Evolutionary conservation across 2,329 filamentous ascomycete genomes (phyloP).

Genomic region (Colletotrichum liriopes): DNA sequence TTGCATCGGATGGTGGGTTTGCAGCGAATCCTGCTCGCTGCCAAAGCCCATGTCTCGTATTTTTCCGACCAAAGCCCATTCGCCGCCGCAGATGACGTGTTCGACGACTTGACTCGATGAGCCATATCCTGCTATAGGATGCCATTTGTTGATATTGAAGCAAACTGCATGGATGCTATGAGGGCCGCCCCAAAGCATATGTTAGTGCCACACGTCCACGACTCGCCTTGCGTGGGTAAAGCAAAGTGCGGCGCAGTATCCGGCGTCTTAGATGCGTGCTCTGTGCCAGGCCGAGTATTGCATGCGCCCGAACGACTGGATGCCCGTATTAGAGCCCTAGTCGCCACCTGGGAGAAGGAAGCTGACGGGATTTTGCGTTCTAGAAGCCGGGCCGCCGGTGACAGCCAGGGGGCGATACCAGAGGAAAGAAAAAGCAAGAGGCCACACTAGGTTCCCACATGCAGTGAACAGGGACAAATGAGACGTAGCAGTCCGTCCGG

Average conservation of each 20-base stretch:
- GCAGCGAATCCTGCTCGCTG: constrained; percentile 4
- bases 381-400: constrained; percentile 37
- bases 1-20: constrained; percentile 10
- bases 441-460: not conserved
- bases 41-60: not conserved
- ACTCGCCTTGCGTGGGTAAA: constrained; percentile 14
- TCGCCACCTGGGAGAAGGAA: constrained; percentile 14
- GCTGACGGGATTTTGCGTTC: constrained; percentile 15
- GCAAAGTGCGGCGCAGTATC: not conserved
- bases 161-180: constrained; percentile 25
- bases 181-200: not conserved
- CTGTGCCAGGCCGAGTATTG: not conserved
- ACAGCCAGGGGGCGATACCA: constrained; percentile 3
- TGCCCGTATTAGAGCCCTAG: constrained; percentile 14
- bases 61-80: constrained; percentile 2
- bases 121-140: constrained; percentile 24
- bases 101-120: constrained; percentile 19
- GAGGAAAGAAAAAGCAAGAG: not conserved
- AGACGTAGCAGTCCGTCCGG: constrained; percentile 32
- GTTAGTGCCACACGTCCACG: constrained; percentile 17
- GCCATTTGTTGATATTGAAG: constrained; percentile 23
- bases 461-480: constrained; percentile 3
- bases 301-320: constrained; percentile 11
- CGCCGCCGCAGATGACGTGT: not conserved
- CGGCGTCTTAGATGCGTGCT: not conserved